These are phyloP conservation scores for Dioszegia crocea DNA, from an alignment of 768 basidiomycete species.

Conservation along the genomic window DNA sequence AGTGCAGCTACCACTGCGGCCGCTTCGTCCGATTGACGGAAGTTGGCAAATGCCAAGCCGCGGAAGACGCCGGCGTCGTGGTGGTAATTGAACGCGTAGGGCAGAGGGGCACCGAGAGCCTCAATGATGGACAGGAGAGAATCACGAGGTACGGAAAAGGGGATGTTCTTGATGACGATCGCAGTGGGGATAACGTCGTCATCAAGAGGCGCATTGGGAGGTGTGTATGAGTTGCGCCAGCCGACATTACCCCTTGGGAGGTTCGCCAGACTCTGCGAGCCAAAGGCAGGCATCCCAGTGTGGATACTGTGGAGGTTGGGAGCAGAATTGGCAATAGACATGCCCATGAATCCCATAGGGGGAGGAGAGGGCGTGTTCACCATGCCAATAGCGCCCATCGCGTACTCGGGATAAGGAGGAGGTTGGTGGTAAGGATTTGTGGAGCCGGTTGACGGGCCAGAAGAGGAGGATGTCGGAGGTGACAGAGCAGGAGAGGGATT, in stretches of 20 bases:
- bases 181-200: slow-evolving; percentile 98
- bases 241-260: slow-evolving; percentile 10
- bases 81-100: slow-evolving; percentile 99
- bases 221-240: slow-evolving; percentile 27
- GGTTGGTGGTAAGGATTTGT: slow-evolving; percentile 19
- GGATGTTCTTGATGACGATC: slow-evolving; percentile 99
- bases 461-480: slow-evolving; percentile 42
- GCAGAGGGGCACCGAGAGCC: slow-evolving; percentile 87
- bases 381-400: slow-evolving; percentile 22
- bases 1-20: slow-evolving; percentile 92
- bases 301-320: slow-evolving; percentile 10
- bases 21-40: slow-evolving; percentile 82
- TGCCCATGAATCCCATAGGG: slow-evolving; percentile 3
- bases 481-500: slow-evolving; percentile 37
- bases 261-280: slow-evolving; percentile 8
- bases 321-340: slow-evolving; percentile 9
- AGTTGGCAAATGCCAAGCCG: slow-evolving; percentile 97
- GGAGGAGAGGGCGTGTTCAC: slow-evolving; percentile 8
- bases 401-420: slow-evolving; percentile 9
- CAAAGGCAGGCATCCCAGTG: slow-evolving; percentile 5
- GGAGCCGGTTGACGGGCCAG: slow-evolving; percentile 31
- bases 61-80: slow-evolving; percentile 96
- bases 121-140: slow-evolving; percentile 95
- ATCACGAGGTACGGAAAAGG: slow-evolving; percentile 96
- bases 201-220: slow-evolving; percentile 13